Percentiles rank a stretch among this genome's conserved stretches.
phyloP scores from a whole-genome alignment of 495 filamentous ascomycete genomes.

The Penicillium canariense region DNA sequence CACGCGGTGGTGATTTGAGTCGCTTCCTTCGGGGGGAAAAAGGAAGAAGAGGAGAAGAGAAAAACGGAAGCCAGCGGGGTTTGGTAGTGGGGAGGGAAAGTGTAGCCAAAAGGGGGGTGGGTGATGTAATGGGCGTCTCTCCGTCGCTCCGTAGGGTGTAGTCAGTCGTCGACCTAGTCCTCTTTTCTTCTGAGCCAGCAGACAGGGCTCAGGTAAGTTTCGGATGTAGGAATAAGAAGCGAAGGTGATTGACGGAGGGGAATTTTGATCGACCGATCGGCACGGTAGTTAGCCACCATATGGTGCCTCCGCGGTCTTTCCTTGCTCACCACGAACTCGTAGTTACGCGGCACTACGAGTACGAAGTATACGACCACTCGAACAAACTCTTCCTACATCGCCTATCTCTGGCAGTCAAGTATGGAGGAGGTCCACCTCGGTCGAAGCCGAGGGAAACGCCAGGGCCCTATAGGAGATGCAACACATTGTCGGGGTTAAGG shows the following conservation, averaged over 20 bases:
- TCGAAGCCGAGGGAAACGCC: neutral
- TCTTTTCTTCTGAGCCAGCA: neutral
- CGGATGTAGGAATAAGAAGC: neutral
- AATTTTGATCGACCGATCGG: conserved; percentile 24
- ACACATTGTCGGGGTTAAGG: neutral
- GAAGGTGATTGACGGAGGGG: no score
- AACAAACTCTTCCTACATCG: neutral
- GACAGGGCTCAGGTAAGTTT: neutral
- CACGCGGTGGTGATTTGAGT: conserved; percentile 23
- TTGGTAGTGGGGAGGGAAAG: conserved; percentile 42
- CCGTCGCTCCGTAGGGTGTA: no score
- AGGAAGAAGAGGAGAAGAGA: conserved; percentile 9
- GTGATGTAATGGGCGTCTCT: conserved; percentile 23
- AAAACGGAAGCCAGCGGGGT: conserved; percentile 17
- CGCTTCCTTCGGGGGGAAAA: neutral
- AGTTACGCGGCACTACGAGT: neutral
- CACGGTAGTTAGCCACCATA: conserved; percentile 11
- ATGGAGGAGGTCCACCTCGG: neutral
- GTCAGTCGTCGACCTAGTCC: no score
- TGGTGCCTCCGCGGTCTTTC: neutral
- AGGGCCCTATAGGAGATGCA: neutral
- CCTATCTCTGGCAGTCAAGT: neutral
- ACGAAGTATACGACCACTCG: neutral
- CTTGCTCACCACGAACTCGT: neutral
- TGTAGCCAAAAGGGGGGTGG: conserved; percentile 30